Evolutionary conservation across 78 protist species (phyloP).

Genomic region (Tieghemostelium lacteum): DNA sequence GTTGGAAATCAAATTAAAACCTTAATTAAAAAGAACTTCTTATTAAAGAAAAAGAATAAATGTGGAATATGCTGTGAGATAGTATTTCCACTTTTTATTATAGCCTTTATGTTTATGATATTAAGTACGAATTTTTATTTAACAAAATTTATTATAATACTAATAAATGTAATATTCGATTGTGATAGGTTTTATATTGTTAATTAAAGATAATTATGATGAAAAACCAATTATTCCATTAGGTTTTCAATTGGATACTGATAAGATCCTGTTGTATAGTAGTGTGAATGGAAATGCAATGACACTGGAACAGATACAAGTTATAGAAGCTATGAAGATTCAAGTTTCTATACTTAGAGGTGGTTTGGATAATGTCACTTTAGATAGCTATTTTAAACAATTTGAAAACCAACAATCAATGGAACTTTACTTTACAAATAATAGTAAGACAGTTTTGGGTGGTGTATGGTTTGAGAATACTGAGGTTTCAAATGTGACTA

Average conservation of each 20-base stretch:
- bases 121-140: constrained; percentile 30
- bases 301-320: neutral
- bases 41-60: constrained; percentile 25
- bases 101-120: neutral
- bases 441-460: neutral
- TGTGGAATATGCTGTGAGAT: neutral
- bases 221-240: neutral
- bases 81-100: neutral
- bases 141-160: neutral
- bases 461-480: constrained; percentile 42
- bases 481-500: neutral
- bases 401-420: neutral
- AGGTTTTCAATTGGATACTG: neutral
- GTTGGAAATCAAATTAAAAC: constrained; percentile 8
- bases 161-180: neutral
- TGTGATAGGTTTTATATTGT: neutral
- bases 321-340: neutral
- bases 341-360: neutral
- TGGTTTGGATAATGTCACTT: neutral
- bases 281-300: neutral
- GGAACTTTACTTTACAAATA: constrained; percentile 34
- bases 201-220: neutral
- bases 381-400: neutral
- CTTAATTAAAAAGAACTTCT: constrained; percentile 17
- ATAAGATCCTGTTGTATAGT: neutral